Percentiles rank a stretch among this genome's conserved stretches.
phyloP scores from a whole-genome alignment of 176 grass and related monocot species.

The Oryza punctata region DNA sequence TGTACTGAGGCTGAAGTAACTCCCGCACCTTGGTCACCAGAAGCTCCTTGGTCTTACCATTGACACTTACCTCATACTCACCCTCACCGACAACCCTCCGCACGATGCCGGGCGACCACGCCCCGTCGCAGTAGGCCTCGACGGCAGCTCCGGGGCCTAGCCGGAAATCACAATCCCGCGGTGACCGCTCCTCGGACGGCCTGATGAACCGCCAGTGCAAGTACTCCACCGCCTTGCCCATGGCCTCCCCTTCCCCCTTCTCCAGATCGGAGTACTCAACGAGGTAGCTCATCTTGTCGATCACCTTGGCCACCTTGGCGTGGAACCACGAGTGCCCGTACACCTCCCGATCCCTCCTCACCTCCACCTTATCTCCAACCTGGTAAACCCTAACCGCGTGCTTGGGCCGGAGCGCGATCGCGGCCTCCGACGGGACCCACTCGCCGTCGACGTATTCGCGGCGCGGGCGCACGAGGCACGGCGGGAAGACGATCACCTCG shows the following conservation, averaged over 20 bases:
- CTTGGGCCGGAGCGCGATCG: conserved; percentile 11
- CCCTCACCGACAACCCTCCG: not conserved
- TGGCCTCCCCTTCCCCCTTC: not conserved
- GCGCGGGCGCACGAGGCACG: conserved; percentile 43
- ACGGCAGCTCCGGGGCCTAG: conserved; percentile 18
- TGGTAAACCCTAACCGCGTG: conserved; percentile 22
- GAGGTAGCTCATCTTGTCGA: conserved; percentile 41
- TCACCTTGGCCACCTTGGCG: conserved; percentile 38
- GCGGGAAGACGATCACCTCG: conserved; percentile 51
- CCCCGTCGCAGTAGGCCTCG: conserved; percentile 53
- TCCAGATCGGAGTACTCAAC: conserved; percentile 56
- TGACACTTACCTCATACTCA: conserved; percentile 33
- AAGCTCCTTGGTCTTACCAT: conserved; percentile 3
- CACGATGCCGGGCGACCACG: conserved; percentile 50
- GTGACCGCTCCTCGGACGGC: conserved; percentile 24
- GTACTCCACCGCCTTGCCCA: conserved; percentile 45
- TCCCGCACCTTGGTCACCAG: conserved; percentile 20
- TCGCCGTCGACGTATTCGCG: conserved; percentile 42
- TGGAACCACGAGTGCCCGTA: conserved; percentile 65
- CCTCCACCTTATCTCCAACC: conserved; percentile 59
- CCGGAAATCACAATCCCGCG: conserved; percentile 23
- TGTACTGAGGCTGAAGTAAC: conserved; percentile 43
- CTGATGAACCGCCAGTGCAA: conserved; percentile 61
- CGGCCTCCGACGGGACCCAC: conserved; percentile 38
- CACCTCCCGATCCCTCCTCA: conserved; percentile 31